Base-by-base conservation (phyloP, 768 basidiomycete genomes). In the Xanthoconium purpureum region DNA sequence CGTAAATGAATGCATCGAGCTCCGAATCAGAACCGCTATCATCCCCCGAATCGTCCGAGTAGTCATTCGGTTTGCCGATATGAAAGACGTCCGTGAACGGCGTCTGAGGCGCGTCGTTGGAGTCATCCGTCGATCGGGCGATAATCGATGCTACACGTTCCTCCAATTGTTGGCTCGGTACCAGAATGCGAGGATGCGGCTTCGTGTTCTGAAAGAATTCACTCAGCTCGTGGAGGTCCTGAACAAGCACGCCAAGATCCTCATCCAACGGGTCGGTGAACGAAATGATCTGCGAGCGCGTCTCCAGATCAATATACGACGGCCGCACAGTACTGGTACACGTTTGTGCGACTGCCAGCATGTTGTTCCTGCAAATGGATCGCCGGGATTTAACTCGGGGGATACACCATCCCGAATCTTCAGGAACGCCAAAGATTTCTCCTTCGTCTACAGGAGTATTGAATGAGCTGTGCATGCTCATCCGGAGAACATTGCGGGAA, bases 331-430 rank as follows among this genome's bases (percentile, higher is more conserved):
- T 80, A 66, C 86, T 79, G 35, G 85, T 84, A 69, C 88, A 93
- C 6, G 90, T 89, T 61, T 91, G 91, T 60, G 90, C 93, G 13
- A 96, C 89, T 2, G 90, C 89, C 72, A 86, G 80, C 60, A 95
- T 80, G 66, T 94, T 95, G 40, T 81, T 75, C 44, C 90, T 80
- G 62, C 90, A 94, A 20, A 77, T 75, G 4, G 80, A 79, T 32
- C 85, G 80, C 30, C 81, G 75, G 17, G 76, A 74, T 50, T 87
- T 84, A 8, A 82, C 78, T 62, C 84, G 85, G 24, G 91, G 82
- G 46, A 94, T 80, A 60, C 84, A 89, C 94, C 94, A 97, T 17
- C 94, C 94, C 4, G 89, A 91, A 38, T 85, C 83, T 54, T 87
- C 80, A 1, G 90, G 87, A 24, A 91, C 77, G 15, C 94, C 92